Percentiles rank a stretch among this genome's conserved stretches.
phyloP scores from a whole-genome alignment of 495 filamentous ascomycete species.

The Penicillium psychrofluorescens region DNA sequence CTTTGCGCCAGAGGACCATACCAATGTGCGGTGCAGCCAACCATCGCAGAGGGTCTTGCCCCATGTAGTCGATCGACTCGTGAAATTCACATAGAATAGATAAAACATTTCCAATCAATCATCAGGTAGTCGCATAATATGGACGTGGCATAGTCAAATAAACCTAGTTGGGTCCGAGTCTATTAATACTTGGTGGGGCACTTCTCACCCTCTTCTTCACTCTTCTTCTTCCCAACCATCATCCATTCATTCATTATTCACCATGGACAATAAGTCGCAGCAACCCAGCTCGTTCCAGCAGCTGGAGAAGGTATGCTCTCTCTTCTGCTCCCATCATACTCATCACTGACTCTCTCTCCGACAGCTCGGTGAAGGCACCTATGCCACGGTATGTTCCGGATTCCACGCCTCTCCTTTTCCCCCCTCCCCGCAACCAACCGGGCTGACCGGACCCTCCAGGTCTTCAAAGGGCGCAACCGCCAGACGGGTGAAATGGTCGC shows the following conservation, averaged over 20 bases:
- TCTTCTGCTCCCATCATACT: background rate
- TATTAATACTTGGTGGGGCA: background rate
- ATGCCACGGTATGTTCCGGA: constrained; percentile 75
- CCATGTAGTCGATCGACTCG: constrained; percentile 23
- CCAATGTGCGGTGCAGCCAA: constrained; percentile 33
- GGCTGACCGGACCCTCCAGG: constrained; percentile 44
- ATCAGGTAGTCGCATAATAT: no score
- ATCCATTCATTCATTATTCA: constrained; percentile 8
- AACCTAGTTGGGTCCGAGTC: no score
- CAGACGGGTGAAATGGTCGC: constrained; percentile 94
- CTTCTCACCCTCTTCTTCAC: constrained; percentile 22
- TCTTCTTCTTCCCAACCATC: constrained; percentile 9
- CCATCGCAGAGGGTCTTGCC: constrained; percentile 31
- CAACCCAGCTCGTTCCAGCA: constrained; percentile 96
- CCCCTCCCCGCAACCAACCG: background rate
- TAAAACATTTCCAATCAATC: no score
- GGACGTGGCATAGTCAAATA: no score
- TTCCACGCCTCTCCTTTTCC: background rate
- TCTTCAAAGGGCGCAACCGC: constrained; percentile 97
- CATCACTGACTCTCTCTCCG: background rate
- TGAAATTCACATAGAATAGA: constrained; percentile 4
- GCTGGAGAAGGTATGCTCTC: constrained; percentile 67
- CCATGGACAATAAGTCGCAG: constrained; percentile 74
- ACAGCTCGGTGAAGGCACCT: constrained; percentile 92
- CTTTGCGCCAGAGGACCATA: constrained; percentile 33